Conservation (phyloP, 331 rosid species). For the Quercus phellos region DNA sequence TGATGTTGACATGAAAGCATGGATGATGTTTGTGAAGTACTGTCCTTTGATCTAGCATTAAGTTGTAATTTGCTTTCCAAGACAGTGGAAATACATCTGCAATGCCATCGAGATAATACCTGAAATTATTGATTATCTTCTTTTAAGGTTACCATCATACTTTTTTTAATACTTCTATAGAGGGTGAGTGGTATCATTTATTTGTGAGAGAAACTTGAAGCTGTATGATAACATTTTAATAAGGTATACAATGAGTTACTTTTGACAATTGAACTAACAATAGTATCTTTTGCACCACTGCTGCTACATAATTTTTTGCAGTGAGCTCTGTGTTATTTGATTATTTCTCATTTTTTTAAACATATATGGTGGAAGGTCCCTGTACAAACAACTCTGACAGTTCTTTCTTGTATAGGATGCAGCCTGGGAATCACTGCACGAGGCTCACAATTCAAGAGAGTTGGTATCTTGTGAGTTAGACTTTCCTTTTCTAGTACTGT, state of each 20-base stretch:
- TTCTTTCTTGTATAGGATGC: slow-evolving; percentile 33
- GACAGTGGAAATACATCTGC: not conserved
- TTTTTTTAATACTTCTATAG: not conserved
- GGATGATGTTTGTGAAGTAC: not conserved
- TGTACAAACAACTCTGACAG: not conserved
- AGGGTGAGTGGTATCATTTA: not conserved
- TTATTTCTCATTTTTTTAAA: not conserved
- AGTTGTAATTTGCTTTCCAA: not conserved
- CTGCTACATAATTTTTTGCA: not conserved
- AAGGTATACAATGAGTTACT: not conserved
- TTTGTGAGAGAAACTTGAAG: not conserved
- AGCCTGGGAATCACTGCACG: slow-evolving; percentile 36
- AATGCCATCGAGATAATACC: not conserved
- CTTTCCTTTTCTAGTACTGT: not conserved
- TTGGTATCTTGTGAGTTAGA: slow-evolving; percentile 33
- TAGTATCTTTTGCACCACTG: not conserved
- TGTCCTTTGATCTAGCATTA: not conserved
- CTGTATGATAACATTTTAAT: not conserved
- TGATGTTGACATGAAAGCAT: not conserved
- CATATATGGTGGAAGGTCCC: not conserved
- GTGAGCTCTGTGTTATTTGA: not conserved
- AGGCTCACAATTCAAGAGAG: slow-evolving; percentile 24
- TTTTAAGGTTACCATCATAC: not conserved
- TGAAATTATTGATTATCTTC: not conserved
- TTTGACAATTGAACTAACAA: not conserved